Evolutionary conservation across 2,329 filamentous ascomycete genomes (phyloP), one percentile per base, ranked within the genome.

Genomic region (Diaporthe batatas): DNA sequence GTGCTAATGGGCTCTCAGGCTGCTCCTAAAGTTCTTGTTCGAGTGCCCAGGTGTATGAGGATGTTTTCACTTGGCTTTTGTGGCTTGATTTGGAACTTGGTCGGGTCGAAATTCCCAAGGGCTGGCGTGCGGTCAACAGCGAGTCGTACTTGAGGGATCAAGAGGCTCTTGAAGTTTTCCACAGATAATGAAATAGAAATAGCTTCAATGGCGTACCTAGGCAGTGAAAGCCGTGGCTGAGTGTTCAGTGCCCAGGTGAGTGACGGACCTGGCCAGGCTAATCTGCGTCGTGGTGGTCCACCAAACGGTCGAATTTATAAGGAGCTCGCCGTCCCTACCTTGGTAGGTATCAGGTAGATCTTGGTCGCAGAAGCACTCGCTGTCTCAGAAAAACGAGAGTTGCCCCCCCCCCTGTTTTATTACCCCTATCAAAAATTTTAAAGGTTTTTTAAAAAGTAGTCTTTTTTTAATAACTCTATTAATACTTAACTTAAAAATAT

Each of bases 241-340:
- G n/a, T n/a, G n/a, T n/a, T n/a, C n/a, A n/a, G n/a, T n/a, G 10
- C 8, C 16, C 49, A 14, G 78, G 77, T 1, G 78, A 72, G 0
- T 69, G 59, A 10, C 75, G 73, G 1, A 84, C 78, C 36, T 81
- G 74, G 0, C 78, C 72, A 0, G 77, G 70, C 83, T 83, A 85
- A 0, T 77, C 55, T 0, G 68, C 1, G 11, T 84, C 79, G 0
- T 77, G 78, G 67, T 85, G 85, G 74, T 84, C 81, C 0, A 85
- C 79, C 1, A 85, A 77, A 0, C 75, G 72, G 21, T 84, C 79
- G 70, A 84, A 85, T 1, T 8, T 59, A 42, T 84, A 85, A 0
- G 83, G 82, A 3, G 75, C 74, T 1, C 59, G n/a, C n/a, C n/a
- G n/a, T n/a, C n/a, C n/a, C n/a, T n/a, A n/a, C n/a, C n/a, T n/a